A percentile compares a stretch with the other conserved stretches of the same genome.
phyloP scores from a whole-genome alignment of 2,329 filamentous ascomycete species.

The Neofusicoccum sp. region DNA sequence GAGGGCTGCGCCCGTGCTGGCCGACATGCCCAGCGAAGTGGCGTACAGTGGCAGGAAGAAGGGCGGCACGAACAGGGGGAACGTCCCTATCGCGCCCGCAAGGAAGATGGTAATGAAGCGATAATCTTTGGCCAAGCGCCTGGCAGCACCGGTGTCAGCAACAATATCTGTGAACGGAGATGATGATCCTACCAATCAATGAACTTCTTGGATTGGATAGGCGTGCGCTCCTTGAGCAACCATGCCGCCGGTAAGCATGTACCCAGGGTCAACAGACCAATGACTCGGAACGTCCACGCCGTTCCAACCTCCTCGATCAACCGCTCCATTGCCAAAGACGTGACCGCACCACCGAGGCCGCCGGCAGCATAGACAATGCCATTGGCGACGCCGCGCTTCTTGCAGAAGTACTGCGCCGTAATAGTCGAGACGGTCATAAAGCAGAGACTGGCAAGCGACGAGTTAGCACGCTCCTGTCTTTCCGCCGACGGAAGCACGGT shows the following conservation, averaged over 20 bases:
- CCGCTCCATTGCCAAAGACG: slow-evolving; percentile 50
- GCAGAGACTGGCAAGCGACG: not conserved
- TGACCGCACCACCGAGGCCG: slow-evolving; percentile 56
- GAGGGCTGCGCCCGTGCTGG: slow-evolving; percentile 55
- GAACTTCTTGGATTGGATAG: slow-evolving; percentile 34
- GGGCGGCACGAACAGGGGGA: slow-evolving; percentile 60
- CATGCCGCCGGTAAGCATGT: slow-evolving; percentile 58
- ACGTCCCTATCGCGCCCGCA: slow-evolving; percentile 56
- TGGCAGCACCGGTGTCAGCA: slow-evolving; percentile 21
- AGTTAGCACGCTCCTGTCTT: slow-evolving; percentile 10
- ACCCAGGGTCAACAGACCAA: slow-evolving; percentile 52
- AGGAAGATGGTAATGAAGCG: slow-evolving; percentile 55
- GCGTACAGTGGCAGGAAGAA: slow-evolving; percentile 61
- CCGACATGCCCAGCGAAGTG: slow-evolving; percentile 54
- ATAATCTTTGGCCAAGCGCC: slow-evolving; percentile 53
- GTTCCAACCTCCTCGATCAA: slow-evolving; percentile 47
- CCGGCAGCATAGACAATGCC: slow-evolving; percentile 55
- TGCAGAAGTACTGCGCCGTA: slow-evolving; percentile 55
- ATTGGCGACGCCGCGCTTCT: slow-evolving; percentile 55
- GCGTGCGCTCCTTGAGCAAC: slow-evolving; percentile 50
- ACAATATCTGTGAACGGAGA: slow-evolving; percentile 9
- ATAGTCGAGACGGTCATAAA: slow-evolving; percentile 15
- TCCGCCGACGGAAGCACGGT: not conserved
- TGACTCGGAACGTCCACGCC: slow-evolving; percentile 54
- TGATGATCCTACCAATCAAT: slow-evolving; percentile 49